Percentiles rank a stretch among this genome's conserved stretches.
Evolutionary conservation across 768 basidiomycete species (phyloP).

Genomic region (Glaciozyma martinii): DNA sequence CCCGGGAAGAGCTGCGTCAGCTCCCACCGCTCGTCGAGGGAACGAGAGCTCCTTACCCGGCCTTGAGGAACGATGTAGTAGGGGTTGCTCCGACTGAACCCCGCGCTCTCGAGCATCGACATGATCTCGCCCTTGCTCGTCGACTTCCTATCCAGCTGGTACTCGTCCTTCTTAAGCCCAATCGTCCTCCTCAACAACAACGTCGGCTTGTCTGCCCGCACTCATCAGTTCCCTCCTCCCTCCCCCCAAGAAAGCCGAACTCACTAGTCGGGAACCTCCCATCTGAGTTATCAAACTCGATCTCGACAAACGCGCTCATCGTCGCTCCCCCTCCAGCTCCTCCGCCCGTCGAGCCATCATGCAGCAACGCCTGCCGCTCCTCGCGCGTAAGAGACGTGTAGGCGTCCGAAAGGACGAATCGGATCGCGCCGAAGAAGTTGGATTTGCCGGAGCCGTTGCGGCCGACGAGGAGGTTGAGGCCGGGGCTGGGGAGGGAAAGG

Average conservation of each 20-base stretch:
- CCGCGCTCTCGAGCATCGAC: conserved; percentile 91
- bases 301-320: conserved; percentile 90
- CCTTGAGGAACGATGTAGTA: conserved; percentile 99
- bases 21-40: not conserved
- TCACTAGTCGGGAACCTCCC: conserved; percentile 69
- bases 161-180: conserved; percentile 97
- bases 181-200: conserved; percentile 86
- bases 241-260: not conserved
- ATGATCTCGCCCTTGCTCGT: conserved; percentile 94
- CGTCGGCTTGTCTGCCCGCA: conserved; percentile 59
- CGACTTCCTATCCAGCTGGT: conserved; percentile 90
- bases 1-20: not conserved
- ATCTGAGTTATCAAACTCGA: conserved; percentile 90
- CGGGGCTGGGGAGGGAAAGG: conserved; percentile 43
- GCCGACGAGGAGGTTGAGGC: conserved; percentile 93
- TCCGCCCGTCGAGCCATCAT: conserved; percentile 70
- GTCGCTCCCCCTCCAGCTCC: conserved; percentile 48
- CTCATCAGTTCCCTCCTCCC: not conserved
- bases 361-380: conserved; percentile 83
- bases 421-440: conserved; percentile 97
- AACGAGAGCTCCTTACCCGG: conserved; percentile 51
- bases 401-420: conserved; percentile 94
- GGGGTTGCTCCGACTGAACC: conserved; percentile 95
- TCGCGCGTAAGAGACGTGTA: conserved; percentile 92
- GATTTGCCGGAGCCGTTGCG: conserved; percentile 97